Conservation (phyloP, 2,329 filamentous ascomycete species). For the Verticillium klebahnii region DNA sequence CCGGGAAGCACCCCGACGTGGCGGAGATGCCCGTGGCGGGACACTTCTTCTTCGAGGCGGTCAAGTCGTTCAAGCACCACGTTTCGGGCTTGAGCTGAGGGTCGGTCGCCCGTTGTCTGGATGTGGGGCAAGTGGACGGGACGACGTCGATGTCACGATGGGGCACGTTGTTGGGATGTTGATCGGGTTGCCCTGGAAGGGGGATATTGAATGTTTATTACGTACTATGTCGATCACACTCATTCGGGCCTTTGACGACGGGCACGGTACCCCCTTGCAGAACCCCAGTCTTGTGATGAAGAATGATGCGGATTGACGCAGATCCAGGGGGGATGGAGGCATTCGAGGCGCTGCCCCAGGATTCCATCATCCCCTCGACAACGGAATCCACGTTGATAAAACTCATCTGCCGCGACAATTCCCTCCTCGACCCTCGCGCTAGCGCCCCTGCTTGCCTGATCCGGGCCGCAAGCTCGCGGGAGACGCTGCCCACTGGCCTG, state of each 20-base stretch:
- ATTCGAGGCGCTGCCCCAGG: background rate
- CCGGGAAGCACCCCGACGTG: background rate
- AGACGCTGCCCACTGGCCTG: background rate
- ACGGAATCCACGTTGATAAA: background rate
- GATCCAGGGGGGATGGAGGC: background rate
- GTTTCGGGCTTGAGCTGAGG: background rate
- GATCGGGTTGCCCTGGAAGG: background rate
- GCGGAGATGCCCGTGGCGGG: background rate
- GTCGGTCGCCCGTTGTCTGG: background rate
- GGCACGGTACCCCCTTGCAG: background rate
- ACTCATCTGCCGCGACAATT: background rate
- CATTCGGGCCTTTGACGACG: background rate
- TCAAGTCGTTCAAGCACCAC: background rate
- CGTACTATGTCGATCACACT: background rate
- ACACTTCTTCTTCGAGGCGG: background rate
- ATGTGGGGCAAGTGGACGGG: too few relatives aligned
- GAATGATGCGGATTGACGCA: background rate
- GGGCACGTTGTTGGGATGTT: background rate
- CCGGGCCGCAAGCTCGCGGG: background rate
- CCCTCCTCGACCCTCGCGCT: background rate
- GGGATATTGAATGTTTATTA: background rate
- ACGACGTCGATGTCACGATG: too few relatives aligned
- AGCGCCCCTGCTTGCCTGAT: background rate
- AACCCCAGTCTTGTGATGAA: background rate
- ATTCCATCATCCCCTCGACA: background rate